Base-by-base conservation (phyloP, 2,329 filamentous ascomycete genomes). In the Pseudogymnoascus sp. region DNA sequence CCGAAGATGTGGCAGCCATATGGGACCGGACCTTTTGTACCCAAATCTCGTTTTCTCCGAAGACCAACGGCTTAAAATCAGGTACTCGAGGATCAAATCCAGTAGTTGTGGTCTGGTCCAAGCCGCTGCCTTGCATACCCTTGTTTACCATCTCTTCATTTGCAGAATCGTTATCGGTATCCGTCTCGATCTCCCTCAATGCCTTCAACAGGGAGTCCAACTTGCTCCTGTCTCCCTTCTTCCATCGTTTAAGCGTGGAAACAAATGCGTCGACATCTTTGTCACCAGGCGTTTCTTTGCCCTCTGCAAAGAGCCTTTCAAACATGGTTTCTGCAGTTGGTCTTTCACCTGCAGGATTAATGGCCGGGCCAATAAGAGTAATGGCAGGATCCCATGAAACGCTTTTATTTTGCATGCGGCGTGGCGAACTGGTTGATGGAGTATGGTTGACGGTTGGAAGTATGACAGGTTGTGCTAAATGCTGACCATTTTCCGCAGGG, bases 311-410 rank as follows among this genome's bases (percentile, higher is more conserved):
- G 16, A 54, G 47, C 11, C 11, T 35, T 7, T 12, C 16, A 35
- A 54, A 33, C 47, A 54, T 33, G 16, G 47, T 2, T 20, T 54
- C 47, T 54, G 47, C 28, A 33, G 47, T 54, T 35, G 28, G 9
- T 28, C 47, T 33, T 35, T 54, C 28, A 33, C 12, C 18, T 20
- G 16, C n/a, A 54, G 6, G 9, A 8, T 18, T 18, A 18, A 20
- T 33, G 11, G 33, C 47, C 2, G 47, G 47, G 28, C 28, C 28
- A 33, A 35, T 54, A 54, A 33, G 9, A 5, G 47, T 54, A 14
- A 54, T 54, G 4, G 47, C 47, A 54, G 47, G 47, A 35, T 54
- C 47, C 47, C 47, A 54, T 8, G 47, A 54, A 35, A 54, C 47
- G n/a, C 28, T 54, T 54, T 54, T 54, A 54, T 54, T 54, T 14